Evolutionary conservation across 2,329 filamentous ascomycete species (phyloP).

Genomic region (Coleophoma crateriformis): DNA sequence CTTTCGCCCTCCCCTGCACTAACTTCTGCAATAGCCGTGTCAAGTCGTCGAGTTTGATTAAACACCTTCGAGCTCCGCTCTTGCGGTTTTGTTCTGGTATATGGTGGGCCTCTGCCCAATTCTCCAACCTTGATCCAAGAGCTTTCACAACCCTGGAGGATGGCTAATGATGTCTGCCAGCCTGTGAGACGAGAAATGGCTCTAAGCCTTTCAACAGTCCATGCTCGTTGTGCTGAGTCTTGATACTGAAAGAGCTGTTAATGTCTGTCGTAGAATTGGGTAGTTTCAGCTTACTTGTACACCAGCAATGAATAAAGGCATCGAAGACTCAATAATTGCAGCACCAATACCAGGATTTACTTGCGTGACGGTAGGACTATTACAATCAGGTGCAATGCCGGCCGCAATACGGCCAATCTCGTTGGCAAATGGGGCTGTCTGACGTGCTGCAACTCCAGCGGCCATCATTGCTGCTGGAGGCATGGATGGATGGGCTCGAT

Average conservation of each 20-base stretch:
- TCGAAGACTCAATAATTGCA: slow-evolving; percentile 74
- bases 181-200: slow-evolving; percentile 77
- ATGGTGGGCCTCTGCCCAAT: slow-evolving; percentile 71
- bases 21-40: slow-evolving; percentile 40
- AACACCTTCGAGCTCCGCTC: slow-evolving; percentile 32
- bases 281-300: slow-evolving; percentile 51
- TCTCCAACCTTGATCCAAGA: slow-evolving; percentile 74
- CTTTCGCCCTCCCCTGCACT: slow-evolving; percentile 32
- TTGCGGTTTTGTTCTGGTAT: slow-evolving; percentile 44
- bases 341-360: slow-evolving; percentile 76
- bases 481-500: slow-evolving; percentile 82
- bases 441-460: slow-evolving; percentile 67
- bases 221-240: slow-evolving; percentile 66
- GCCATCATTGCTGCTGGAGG: slow-evolving; percentile 86
- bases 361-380: slow-evolving; percentile 32
- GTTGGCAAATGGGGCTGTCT: slow-evolving; percentile 66
- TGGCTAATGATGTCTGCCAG: slow-evolving; percentile 78
- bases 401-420: slow-evolving; percentile 76
- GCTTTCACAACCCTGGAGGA: slow-evolving; percentile 78
- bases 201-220: slow-evolving; percentile 69
- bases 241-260: slow-evolving; percentile 49
- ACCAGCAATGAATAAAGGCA: slow-evolving; percentile 81
- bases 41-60: slow-evolving; percentile 45
- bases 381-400: slow-evolving; percentile 50
- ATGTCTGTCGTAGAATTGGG: neutral